Conservation (phyloP, 805 yeast genomes). For the Alloascoidea hylecoeti region DNA sequence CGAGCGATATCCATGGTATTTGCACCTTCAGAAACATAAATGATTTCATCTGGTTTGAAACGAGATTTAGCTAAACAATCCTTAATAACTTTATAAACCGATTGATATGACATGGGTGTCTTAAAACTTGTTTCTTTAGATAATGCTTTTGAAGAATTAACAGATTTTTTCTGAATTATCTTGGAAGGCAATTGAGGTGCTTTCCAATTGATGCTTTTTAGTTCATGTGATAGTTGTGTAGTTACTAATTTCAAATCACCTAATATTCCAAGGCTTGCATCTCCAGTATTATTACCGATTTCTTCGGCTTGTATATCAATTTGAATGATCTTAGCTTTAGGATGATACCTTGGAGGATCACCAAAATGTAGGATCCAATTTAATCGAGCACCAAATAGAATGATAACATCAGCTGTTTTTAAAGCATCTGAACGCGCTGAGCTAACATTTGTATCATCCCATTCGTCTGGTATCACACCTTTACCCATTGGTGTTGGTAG, state of each 20-base stretch:
- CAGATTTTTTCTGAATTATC: conserved; percentile 15
- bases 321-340: conserved; percentile 36
- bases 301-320: conserved; percentile 40
- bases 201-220: conserved; percentile 17
- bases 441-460: conserved; percentile 29
- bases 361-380: conserved; percentile 70
- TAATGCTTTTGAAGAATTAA: conserved; percentile 19
- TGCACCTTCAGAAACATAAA: conserved; percentile 58
- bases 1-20: conserved; percentile 65
- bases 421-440: conserved; percentile 54
- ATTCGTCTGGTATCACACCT: conserved; percentile 44
- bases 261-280: conserved; percentile 27
- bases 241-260: conserved; percentile 39
- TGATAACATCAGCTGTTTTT: conserved; percentile 38
- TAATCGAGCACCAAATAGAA: conserved; percentile 51
- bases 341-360: conserved; percentile 34
- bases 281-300: conserved; percentile 29
- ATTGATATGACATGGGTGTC: conserved; percentile 30
- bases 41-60: conserved; percentile 16
- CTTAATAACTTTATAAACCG: conserved; percentile 35
- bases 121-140: conserved; percentile 17
- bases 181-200: conserved; percentile 17
- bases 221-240: conserved; percentile 17
- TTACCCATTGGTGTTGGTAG: conserved; percentile 74
- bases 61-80: conserved; percentile 17